These are phyloP conservation scores for Aspergillus bombycis DNA, from an alignment of 2,329 filamentous ascomycete genomes.

Conservation along the genomic window DNA sequence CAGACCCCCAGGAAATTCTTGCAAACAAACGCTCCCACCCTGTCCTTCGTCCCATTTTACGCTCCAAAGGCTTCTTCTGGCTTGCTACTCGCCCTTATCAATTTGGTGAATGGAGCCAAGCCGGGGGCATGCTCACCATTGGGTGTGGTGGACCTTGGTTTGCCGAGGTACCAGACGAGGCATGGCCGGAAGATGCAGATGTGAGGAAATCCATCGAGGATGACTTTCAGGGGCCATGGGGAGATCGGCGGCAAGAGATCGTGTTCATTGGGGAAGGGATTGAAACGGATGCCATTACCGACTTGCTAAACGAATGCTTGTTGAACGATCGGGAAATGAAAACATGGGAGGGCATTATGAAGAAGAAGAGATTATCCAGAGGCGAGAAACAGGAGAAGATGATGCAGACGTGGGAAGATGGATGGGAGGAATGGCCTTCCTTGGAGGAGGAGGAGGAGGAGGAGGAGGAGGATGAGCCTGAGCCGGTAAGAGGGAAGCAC, in stretches of 20 bases:
- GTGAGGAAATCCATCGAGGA: conserved; percentile 53
- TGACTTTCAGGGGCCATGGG: conserved; percentile 61
- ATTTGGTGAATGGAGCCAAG: conserved; percentile 51
- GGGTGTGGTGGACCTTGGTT: conserved; percentile 56
- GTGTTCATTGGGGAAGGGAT: conserved; percentile 74
- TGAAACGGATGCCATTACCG: conserved; percentile 55
- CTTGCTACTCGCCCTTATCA: conserved; percentile 45
- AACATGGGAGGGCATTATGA: conserved; percentile 59
- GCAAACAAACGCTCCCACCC: conserved; percentile 44
- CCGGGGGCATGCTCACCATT: conserved; percentile 48
- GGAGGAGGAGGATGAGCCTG: conserved; percentile 29
- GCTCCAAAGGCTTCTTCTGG: conserved; percentile 52
- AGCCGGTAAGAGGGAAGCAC: conserved; percentile 26
- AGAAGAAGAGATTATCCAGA: conserved; percentile 34
- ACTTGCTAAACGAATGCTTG: conserved; percentile 62
- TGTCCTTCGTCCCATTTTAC: conserved; percentile 42
- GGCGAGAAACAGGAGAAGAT: conserved; percentile 52
- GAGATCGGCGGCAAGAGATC: conserved; percentile 70
- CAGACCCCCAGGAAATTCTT: conserved; percentile 37
- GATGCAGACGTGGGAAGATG: conserved; percentile 60
- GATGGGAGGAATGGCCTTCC: conserved; percentile 60
- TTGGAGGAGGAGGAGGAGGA: conserved; percentile 32
- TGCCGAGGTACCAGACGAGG: conserved; percentile 58
- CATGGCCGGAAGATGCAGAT: conserved; percentile 54
- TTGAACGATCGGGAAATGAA: conserved; percentile 62